Base-by-base conservation (phyloP, 2,329 filamentous ascomycete genomes). In the Talaromyces sp. region DNA sequence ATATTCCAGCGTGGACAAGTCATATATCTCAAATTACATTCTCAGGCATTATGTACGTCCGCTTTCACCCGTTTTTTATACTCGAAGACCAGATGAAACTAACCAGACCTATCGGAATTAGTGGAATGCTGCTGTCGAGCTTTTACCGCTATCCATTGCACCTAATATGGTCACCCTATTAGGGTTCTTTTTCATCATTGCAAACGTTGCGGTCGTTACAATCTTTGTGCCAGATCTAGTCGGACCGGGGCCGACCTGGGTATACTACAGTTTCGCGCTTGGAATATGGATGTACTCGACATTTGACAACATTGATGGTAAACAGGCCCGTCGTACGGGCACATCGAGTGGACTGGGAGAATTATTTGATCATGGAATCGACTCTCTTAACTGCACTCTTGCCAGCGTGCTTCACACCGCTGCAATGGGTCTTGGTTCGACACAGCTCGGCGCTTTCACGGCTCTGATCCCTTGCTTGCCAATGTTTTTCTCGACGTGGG, bases 401-500 rank as follows among this genome's bases (percentile, higher is more conserved):
- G 95, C 90, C 33, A 96, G 91, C 76, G 82, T 99, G 61, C 87
- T 96, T 68, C 92, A 97, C 79, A 94, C 92, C 6, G 94, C 92
- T 16, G 93, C 94, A 62, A 95, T 99, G 90, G 94, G 91, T 31
- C 85, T 97, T 60, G 95, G 95, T 47, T 87, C 91, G 3, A 92
- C 91, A 19, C 89, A 88, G 68, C 87, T 92, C 22, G 95, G 95
- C 69, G 90, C 95, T 65, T 96, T 97, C 76, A 98, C 95, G 0
- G 93, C 93, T 1, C 82, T 99, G 50, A 88, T 94, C 67, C 95
- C 95, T 1, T 96, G 93, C 71, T 82, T 99, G 52, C 92, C 95
- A 66, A 99, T 99, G 95, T 99, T 97, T 83, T 97, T 99, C 81
- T 97, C 94, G 3, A 99, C 95, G 1, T 99, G 95, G 95, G 95